These are phyloP conservation scores for Penicillium sp. DNA, from an alignment of 2,329 filamentous ascomycete genomes.

Conservation along the genomic window DNA sequence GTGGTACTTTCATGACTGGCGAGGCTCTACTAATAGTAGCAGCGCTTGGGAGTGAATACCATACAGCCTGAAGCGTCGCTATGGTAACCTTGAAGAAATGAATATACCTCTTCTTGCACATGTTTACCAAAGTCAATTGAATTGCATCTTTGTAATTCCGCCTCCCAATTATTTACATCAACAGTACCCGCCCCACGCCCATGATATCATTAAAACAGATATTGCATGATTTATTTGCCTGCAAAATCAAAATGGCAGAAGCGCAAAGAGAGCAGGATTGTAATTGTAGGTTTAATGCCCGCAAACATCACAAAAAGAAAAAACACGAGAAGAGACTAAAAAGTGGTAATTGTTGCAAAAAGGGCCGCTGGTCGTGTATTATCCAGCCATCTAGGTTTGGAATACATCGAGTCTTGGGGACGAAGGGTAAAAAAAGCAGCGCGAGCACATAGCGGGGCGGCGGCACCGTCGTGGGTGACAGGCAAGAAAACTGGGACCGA, in stretches of 20 bases:
- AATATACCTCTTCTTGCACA: too few species aligned
- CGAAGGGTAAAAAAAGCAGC: conserved; percentile 12
- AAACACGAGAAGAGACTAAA: conserved; percentile 22
- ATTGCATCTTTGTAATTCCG: conserved; percentile 19
- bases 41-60: too few species aligned
- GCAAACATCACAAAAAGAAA: conserved; percentile 5
- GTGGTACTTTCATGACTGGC: too few species aligned
- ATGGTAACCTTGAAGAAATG: neutral
- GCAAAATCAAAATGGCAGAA: conserved; percentile 17
- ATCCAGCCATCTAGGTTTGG: conserved; percentile 35
- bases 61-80: too few species aligned
- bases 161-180: conserved; percentile 37
- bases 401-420: conserved; percentile 19
- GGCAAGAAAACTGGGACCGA: conserved; percentile 14
- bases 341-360: conserved; percentile 22
- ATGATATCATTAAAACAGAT: conserved; percentile 38
- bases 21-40: too few species aligned
- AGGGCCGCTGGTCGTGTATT: conserved; percentile 17
- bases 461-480: conserved; percentile 17
- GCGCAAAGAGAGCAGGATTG: conserved; percentile 13
- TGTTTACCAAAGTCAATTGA: neutral
- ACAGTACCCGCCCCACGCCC: conserved; percentile 29
- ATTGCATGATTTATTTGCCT: conserved; percentile 29
- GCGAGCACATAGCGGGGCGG: conserved; percentile 19
- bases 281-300: conserved; percentile 3